Percentiles rank a stretch among this genome's conserved stretches.
Conservation (phyloP, 768 basidiomycete genomes). For the Russula brevipes region DNA sequence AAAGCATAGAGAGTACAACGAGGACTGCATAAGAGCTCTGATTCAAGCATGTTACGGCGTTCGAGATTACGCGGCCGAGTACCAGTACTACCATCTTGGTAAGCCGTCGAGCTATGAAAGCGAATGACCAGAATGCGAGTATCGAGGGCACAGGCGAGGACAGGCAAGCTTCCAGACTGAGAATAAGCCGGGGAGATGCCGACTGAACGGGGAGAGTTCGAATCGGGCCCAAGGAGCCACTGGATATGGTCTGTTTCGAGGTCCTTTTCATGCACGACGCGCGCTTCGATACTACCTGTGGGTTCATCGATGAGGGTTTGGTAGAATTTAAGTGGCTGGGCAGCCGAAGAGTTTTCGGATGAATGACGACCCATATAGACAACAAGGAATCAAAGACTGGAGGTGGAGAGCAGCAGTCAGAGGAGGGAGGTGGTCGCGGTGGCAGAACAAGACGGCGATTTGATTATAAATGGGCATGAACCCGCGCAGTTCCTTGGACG, state of each 20-base stretch:
- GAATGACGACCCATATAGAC: neutral
- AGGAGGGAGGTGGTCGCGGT: neutral
- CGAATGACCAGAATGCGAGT: conserved; percentile 27
- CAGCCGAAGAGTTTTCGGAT: neutral
- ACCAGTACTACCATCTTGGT: neutral
- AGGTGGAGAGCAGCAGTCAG: neutral
- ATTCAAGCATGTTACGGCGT: conserved; percentile 34
- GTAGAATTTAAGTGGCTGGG: neutral
- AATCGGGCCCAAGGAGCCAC: conserved; percentile 16
- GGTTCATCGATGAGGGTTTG: conserved; percentile 31
- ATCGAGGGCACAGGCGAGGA: conserved; percentile 44
- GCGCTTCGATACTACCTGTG: conserved; percentile 24
- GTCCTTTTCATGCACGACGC: conserved; percentile 25
- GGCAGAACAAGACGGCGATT: neutral
- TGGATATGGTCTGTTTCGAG: conserved; percentile 25
- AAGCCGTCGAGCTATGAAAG: conserved; percentile 17
- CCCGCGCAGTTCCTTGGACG: neutral
- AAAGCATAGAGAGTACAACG: conserved; percentile 48
- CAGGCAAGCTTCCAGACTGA: conserved; percentile 38
- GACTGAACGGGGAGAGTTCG: conserved; percentile 32
- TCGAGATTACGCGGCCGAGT: conserved; percentile 21
- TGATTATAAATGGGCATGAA: neutral
- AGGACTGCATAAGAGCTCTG: conserved; percentile 42
- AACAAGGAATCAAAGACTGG: neutral
- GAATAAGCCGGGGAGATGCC: conserved; percentile 52